Base-by-base conservation (phyloP, 148 eudicot genomes). In the Cornus suecica region DNA sequence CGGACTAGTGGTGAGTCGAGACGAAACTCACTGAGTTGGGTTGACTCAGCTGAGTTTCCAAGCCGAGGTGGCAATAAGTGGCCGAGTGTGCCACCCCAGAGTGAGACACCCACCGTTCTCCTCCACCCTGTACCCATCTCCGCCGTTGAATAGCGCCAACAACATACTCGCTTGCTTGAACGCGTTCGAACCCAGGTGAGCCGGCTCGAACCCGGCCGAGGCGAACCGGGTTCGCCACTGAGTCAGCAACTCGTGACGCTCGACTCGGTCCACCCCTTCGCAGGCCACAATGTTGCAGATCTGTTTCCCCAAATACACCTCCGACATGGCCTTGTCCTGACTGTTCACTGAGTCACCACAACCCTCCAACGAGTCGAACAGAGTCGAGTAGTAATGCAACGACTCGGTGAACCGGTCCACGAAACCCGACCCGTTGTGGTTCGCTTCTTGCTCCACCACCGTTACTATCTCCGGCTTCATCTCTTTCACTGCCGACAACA, bases 91-190 rank as follows among this genome's bases (percentile, higher is more conserved):
- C 93, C 94, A 90, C 4, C 92, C 92, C 73, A 93, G 72, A 90
- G 81, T 89, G 60, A 93, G 34, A 68, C 96, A 89, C n/a, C 96
- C 97, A 14, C 81, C 71, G 18, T 84, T 81, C 75, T 89, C 96
- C 76, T 89, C 97, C 71, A 90, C 95, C 2, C 86, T 87, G 42
- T 93, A 93, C 62, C 97, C 97, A 31, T 89, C 93, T 1, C 90
- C 90, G 37, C 91, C 89, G 0, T 85, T 87, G 41, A 85, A 89
- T 29, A 81, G 72, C 5, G 87, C 93, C 69, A 90, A 5, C 72
- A 92, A 61, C 88, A 90, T 87, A 29, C 92, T 88, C 0, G 88
- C 97, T 34, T 90, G 97, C 73, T 87, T 92, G 13, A 84, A 90
- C 8, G 89, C 92, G 63, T 88, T 87, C 0, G 97, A 92, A 1